Base-by-base conservation (phyloP, 2,329 filamentous ascomycete genomes). In the Colletotrichum brevisporum region DNA sequence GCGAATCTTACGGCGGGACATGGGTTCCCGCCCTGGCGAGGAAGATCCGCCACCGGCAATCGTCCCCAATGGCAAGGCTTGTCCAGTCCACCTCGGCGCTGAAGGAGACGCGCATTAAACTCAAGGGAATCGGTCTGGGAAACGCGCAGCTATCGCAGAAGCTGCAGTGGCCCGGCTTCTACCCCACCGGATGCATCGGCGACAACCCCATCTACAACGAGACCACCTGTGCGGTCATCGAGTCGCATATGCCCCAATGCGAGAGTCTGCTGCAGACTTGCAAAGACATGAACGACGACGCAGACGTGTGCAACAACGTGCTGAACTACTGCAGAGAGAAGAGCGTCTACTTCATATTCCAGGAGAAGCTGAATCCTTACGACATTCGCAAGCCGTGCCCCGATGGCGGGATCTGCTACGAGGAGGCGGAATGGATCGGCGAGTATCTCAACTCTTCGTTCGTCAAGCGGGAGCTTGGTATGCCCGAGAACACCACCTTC, bases 101-200 rank as follows among this genome's bases (percentile, higher is more conserved):
- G 26, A 41, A 45, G 3, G 45, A 51, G 15, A 39, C 36, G 1
- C 21, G 31, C 3, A 60, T 64, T 6, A 64, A 64, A 6, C 61
- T 64, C 52, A 56, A 41, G 3, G 61, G 52, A 4, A 64, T 58
- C 2, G 61, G 53, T 10, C 21, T 64, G 39, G 53, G 53, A 6
- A 64, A 57, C 53, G 61, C 45, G 1, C 61, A 64, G 6, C 45
- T 64, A 6, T 64, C 61, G 6, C 41, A 64, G 43, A 18, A 45
- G 16, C 43, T 64, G 13, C 52, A 64, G 41, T 64, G 61, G 53
- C 61, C 61, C 4, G 61, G 61, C 18, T 57, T 64, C 43, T 58
- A 50, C 27, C 52, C 61, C 10, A 52, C 61, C 4, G 61, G 53
- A 26, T 64, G 61, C 27, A 9, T 27, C 10, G 52, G 61, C 2